phyloP scores from a whole-genome alignment of 2,329 filamentous ascomycete species.

The Grosmannia penicillata region DNA sequence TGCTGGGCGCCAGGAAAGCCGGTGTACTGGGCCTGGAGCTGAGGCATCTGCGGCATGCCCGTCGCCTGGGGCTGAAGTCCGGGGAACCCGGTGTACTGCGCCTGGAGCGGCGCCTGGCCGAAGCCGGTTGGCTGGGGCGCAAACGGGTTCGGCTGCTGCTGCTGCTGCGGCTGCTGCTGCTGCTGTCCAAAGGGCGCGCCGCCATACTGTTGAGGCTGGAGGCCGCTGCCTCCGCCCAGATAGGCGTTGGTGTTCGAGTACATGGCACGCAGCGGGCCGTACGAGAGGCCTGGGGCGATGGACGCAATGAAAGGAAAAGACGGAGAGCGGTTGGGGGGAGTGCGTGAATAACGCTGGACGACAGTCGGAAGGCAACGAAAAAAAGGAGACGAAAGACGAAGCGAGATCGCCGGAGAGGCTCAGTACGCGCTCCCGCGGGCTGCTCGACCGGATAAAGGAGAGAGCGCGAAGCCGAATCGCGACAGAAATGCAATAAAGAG shows the following conservation, averaged over 20 bases:
- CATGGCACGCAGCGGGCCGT: slow-evolving; percentile 37
- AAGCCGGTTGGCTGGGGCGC: slow-evolving; percentile 47
- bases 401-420: no score
- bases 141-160: slow-evolving; percentile 39
- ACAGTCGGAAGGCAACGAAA: not conserved
- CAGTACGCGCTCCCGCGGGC: not conserved
- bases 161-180: slow-evolving; percentile 31
- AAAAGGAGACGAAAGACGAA: not conserved
- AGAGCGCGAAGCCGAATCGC: not conserved
- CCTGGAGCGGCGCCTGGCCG: slow-evolving; percentile 36
- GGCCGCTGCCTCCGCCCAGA: slow-evolving; percentile 58
- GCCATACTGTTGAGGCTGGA: slow-evolving; percentile 54
- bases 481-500: not conserved
- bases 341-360: not conserved
- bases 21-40: slow-evolving; percentile 52
- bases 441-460: not conserved
- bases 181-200: slow-evolving; percentile 25
- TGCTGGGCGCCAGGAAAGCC: slow-evolving; percentile 48
- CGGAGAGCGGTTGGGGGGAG: not conserved
- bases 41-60: slow-evolving; percentile 38
- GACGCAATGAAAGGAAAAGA: not conserved
- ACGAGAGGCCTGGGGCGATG: not conserved
- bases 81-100: slow-evolving; percentile 47
- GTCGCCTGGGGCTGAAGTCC: slow-evolving; percentile 30
- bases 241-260: slow-evolving; percentile 83